A percentile compares a stretch with the other conserved stretches of the same genome.
phyloP scores from a whole-genome alignment of 139 green algal genomes.

The Protoeuglena noctilucae region DNA sequence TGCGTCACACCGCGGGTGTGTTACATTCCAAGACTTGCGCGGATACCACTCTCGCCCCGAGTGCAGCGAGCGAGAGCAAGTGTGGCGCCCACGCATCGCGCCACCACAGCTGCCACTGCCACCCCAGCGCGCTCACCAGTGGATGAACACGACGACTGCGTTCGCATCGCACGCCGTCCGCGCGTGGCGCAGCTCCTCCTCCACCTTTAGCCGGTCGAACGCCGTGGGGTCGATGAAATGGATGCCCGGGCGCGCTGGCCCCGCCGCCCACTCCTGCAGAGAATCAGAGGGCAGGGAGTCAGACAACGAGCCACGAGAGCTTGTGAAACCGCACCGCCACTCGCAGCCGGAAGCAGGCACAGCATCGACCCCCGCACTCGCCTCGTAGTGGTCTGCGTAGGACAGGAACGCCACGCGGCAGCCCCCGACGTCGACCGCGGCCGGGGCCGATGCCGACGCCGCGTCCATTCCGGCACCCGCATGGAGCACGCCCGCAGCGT shows the following conservation, averaged over 20 bases:
- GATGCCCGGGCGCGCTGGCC: neutral
- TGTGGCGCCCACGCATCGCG: too few species aligned
- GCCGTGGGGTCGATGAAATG: conserved; percentile 4
- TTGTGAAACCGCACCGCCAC: too few species aligned
- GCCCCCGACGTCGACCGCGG: neutral
- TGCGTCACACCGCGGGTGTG: too few species aligned
- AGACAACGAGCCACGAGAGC: too few species aligned
- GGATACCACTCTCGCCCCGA: too few species aligned
- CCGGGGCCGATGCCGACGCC: neutral
- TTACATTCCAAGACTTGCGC: too few species aligned
- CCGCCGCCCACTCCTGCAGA: neutral
- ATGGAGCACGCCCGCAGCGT: neutral
- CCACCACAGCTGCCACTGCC: too few species aligned
- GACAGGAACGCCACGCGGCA: neutral
- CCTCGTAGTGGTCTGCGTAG: conserved; percentile 1
- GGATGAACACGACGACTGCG: neutral
- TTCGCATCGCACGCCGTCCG: neutral
- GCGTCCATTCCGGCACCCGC: neutral
- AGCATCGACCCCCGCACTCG: too few species aligned
- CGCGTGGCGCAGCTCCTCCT: neutral
- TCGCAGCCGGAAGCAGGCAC: too few species aligned
- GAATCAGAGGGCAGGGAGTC: too few species aligned
- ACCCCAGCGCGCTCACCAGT: too few species aligned
- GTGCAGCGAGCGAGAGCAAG: too few species aligned
- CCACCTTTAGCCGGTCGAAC: neutral